Evolutionary conservation across 345 rosid genomes (phyloP), one percentile per base, ranked within the genome.

Genomic region (Cardamine occulta): DNA sequence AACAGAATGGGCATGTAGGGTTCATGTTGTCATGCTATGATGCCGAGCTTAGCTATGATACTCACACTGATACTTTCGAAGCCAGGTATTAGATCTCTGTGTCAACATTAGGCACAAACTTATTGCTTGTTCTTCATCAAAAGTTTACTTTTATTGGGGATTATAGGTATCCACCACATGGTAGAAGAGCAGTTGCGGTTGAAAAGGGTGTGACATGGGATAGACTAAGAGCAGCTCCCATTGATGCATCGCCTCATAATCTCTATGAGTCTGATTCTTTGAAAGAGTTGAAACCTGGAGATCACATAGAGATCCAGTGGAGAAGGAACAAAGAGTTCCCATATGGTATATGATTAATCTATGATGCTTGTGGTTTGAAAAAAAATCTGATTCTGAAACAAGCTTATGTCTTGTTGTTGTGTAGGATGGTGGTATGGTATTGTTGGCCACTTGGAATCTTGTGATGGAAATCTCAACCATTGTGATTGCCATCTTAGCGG

Each of bases 341-440:
- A 63, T 93, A 89, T 58, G 98, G 98, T 93, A 75, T 42, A 77
- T 72, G 15, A n/a, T 40, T 31, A 42, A 21, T 70, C 4, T 21
- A 31, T 56, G 39, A 24, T 8, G 7, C 23, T 60, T 60, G n/a
- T 42, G 39, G 13, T 72, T 40, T 48, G 26, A 28, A 44, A 7
- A 69, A 17, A 57, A 32, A 8, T 19, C 28, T 47, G 49, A 8
- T 61, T 65, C 7, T 68, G 4, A 69, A n/a, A 29, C 47, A 61
- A 60, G 32, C 21, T 26, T 77, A 61, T 63, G 32, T 53, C 34
- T 37, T 78, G 79, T 86, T n/a, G 35, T 45, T 39, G 51, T 53
- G 53, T 54, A 94, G 97, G 98, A 65, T 94, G 98, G 98, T 94
- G 98, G 98, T 94, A 89, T 76, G 89, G 95, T 74, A 79, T 86